Percentiles rank a stretch among this genome's conserved stretches.
phyloP scores from a whole-genome alignment of 805 yeast genomes.

The Suhomyces pyralidae region DNA sequence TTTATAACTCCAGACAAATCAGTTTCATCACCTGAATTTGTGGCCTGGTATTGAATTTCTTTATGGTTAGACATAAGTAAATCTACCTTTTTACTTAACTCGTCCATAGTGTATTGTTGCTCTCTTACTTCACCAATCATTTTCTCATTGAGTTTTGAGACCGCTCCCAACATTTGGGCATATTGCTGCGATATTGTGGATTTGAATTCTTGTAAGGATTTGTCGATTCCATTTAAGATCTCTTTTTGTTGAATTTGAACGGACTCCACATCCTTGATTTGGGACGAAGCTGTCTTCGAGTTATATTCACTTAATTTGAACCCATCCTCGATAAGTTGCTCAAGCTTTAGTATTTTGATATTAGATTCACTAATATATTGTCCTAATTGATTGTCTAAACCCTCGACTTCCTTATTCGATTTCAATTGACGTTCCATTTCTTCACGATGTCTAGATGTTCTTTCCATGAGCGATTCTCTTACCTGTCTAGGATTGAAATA shows the following conservation, averaged over 20 bases:
- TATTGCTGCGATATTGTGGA: conserved; percentile 27
- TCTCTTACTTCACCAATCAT: conserved; percentile 42
- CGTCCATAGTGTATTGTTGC: conserved; percentile 34
- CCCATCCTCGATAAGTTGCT: not conserved
- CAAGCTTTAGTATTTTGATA: conserved; percentile 10
- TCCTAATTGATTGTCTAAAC: not conserved
- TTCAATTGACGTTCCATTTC: conserved; percentile 9
- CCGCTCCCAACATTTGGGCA: conserved; percentile 28
- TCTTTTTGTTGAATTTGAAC: conserved; percentile 17
- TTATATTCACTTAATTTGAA: not conserved
- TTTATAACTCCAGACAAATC: conserved; percentile 18
- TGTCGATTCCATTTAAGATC: conserved; percentile 16
- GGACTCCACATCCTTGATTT: conserved; percentile 16
- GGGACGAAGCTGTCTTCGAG: conserved; percentile 8
- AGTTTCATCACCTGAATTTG: conserved; percentile 6
- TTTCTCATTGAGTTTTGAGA: conserved; percentile 32
- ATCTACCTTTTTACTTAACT: conserved; percentile 36
- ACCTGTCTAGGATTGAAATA: conserved; percentile 17
- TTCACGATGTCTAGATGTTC: conserved; percentile 23
- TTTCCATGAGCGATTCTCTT: conserved; percentile 39
- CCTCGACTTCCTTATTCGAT: not conserved
- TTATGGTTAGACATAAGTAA: conserved; percentile 39
- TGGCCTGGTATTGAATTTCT: conserved; percentile 29
- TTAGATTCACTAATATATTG: conserved; percentile 7
- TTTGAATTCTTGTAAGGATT: conserved; percentile 24